Conservation (phyloP, 176 grass and related monocot genomes). For the Puccinellia tenuiflora region DNA sequence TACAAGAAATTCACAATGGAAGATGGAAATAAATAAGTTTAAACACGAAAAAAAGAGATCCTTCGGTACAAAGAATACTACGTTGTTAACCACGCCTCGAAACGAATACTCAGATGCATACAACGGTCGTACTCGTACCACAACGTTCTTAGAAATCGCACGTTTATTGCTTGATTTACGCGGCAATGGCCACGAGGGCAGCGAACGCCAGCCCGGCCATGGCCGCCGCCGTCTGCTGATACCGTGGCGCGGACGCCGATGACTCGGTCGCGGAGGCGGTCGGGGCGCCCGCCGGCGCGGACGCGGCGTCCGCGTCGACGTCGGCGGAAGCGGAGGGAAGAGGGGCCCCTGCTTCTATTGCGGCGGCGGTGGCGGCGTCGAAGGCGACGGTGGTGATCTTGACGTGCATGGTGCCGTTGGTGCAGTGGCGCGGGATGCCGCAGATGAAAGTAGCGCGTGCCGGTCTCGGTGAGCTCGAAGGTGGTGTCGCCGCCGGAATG, state of each 20-base stretch:
- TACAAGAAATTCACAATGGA: neutral
- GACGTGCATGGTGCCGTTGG: slow-evolving; percentile 64
- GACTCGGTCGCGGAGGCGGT: neutral
- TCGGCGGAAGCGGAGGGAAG: slow-evolving; percentile 6
- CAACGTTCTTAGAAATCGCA: neutral
- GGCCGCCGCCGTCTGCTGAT: neutral
- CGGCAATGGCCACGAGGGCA: slow-evolving; percentile 24
- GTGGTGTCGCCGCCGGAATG: slow-evolving; percentile 43
- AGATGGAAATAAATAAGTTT: neutral
- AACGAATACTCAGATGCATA: neutral
- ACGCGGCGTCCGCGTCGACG: neutral
- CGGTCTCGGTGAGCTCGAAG: slow-evolving; percentile 36
- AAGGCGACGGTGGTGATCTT: slow-evolving; percentile 37
- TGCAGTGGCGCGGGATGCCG: slow-evolving; percentile 59
- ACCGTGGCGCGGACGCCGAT: neutral
- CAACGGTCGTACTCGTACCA: too few species aligned
- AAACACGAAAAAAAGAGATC: neutral
- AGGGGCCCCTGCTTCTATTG: neutral
- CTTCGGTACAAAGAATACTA: neutral
- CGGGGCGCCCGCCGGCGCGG: neutral
- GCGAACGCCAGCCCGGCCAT: slow-evolving; percentile 25
- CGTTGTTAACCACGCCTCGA: slow-evolving; percentile 4
- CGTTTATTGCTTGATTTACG: slow-evolving; percentile 9
- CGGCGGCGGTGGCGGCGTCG: neutral
- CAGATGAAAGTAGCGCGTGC: slow-evolving; percentile 87